phyloP scores from a whole-genome alignment of 2,329 filamentous ascomycete species.

The Orbilia blumenaviensis region DNA sequence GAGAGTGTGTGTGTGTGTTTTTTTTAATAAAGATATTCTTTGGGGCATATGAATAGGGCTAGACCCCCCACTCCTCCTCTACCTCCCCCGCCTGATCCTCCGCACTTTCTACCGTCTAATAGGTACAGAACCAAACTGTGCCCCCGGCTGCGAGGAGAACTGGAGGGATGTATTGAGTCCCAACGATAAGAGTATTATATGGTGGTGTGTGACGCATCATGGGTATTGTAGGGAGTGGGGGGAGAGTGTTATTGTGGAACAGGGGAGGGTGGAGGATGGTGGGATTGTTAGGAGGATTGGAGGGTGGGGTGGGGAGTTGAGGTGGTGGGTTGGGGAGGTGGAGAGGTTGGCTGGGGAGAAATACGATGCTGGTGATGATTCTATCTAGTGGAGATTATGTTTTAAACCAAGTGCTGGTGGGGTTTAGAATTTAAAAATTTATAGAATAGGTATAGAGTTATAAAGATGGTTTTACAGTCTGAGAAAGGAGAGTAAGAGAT shows the following conservation, averaged over 20 bases:
- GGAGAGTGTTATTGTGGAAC: not conserved
- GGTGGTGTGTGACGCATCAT: constrained; percentile 38
- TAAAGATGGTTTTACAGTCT: constrained; percentile 8
- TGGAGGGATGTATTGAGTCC: not conserved
- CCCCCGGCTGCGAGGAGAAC: constrained; percentile 31
- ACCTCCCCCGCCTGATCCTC: constrained; percentile 37
- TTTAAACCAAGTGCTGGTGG: too few relatives aligned
- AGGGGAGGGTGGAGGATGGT: constrained; percentile 24
- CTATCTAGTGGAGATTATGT: too few relatives aligned
- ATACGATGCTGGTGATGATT: not conserved
- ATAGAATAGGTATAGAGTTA: not conserved
- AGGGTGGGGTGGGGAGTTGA: constrained; percentile 29
- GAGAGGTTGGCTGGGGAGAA: not conserved
- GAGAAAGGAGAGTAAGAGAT: not conserved
- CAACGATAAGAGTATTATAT: constrained; percentile 33
- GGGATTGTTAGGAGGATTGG: constrained; percentile 36
- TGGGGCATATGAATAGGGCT: constrained; percentile 42
- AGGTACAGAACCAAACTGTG: constrained; percentile 10
- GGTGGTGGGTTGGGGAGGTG: constrained; percentile 23
- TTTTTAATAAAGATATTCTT: too few relatives aligned
- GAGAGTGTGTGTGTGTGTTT: too few relatives aligned
- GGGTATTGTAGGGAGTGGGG: constrained; percentile 19
- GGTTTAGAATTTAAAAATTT: not conserved
- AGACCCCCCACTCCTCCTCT: constrained; percentile 31
- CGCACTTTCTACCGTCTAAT: constrained; percentile 28